Evolutionary conservation across 2,329 filamentous ascomycete species (phyloP).

Genomic region (Exutisphaerella laricina): DNA sequence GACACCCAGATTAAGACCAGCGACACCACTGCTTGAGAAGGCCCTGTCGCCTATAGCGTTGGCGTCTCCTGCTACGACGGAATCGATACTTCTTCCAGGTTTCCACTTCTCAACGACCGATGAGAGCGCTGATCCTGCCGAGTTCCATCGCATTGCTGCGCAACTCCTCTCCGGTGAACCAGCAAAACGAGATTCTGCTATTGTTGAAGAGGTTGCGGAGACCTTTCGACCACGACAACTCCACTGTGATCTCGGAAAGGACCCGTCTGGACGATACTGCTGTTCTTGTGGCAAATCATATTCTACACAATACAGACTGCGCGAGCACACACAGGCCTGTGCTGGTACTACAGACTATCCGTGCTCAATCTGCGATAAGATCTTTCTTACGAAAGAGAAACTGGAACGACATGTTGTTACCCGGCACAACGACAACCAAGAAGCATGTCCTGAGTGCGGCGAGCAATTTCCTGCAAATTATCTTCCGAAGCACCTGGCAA

Average conservation of each 20-base stretch:
- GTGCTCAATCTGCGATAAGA: constrained; percentile 18
- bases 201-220: constrained; percentile 10
- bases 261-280: constrained; percentile 16
- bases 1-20: constrained; percentile 5
- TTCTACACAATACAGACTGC: constrained; percentile 11
- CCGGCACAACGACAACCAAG: constrained; percentile 16
- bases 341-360: constrained; percentile 17
- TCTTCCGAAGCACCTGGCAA: constrained; percentile 20
- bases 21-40: constrained; percentile 1
- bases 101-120: constrained; percentile 23
- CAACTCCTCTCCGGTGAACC: constrained; percentile 18
- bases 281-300: constrained; percentile 23
- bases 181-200: constrained; percentile 8
- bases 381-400: constrained; percentile 12
- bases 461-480: constrained; percentile 14
- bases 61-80: neutral
- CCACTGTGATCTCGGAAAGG: constrained; percentile 18
- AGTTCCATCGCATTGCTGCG: constrained; percentile 22
- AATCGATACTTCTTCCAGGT: constrained; percentile 15
- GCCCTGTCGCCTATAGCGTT: neutral
- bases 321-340: constrained; percentile 16
- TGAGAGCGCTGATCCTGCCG: constrained; percentile 16
- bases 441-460: constrained; percentile 21
- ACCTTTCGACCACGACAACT: constrained; percentile 9
- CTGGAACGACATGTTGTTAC: constrained; percentile 13